Evolutionary conservation across 208 protist genomes (phyloP).

Genomic region (Acanthamoeba castellanii): DNA sequence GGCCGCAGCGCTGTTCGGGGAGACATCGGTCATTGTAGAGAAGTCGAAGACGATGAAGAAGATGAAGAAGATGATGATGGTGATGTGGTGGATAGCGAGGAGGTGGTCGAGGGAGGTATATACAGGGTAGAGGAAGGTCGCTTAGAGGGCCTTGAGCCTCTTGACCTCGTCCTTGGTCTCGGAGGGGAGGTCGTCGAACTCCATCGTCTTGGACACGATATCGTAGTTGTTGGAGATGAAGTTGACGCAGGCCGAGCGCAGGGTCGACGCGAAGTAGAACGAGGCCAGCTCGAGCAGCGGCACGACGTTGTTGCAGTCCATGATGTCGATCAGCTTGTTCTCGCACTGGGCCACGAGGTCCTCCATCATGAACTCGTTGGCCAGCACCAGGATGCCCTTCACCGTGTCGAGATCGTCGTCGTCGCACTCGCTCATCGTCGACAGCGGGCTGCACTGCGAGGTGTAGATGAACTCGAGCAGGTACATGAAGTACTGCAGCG

Average conservation of each 20-base stretch:
- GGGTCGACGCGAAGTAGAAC: conserved; percentile 37
- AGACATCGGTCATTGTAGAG: neutral
- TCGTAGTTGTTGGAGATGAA: conserved; percentile 66
- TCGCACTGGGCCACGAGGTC: conserved; percentile 52
- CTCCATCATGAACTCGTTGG: conserved; percentile 67
- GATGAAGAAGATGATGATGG: neutral
- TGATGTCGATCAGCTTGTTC: conserved; percentile 54
- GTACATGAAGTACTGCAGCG: conserved; percentile 47
- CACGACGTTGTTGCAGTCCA: conserved; percentile 25
- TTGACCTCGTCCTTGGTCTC: conserved; percentile 63
- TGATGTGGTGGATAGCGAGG: neutral
- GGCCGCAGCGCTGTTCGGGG: neutral
- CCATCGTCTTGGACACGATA: conserved; percentile 15
- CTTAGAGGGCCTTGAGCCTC: conserved; percentile 48
- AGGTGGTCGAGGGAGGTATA: neutral
- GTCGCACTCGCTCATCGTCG: neutral
- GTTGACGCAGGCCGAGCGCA: conserved; percentile 37
- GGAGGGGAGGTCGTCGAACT: conserved; percentile 43
- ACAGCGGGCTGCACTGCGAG: conserved; percentile 5
- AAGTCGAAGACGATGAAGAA: neutral
- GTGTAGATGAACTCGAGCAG: conserved; percentile 61
- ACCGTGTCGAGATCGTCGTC: conserved; percentile 22
- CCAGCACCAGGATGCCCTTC: conserved; percentile 24
- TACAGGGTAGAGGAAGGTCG: neutral
- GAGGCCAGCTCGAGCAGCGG: conserved; percentile 50